phyloP scores from a whole-genome alignment of 129 eudicot species.

The Saussurea involucrata region DNA sequence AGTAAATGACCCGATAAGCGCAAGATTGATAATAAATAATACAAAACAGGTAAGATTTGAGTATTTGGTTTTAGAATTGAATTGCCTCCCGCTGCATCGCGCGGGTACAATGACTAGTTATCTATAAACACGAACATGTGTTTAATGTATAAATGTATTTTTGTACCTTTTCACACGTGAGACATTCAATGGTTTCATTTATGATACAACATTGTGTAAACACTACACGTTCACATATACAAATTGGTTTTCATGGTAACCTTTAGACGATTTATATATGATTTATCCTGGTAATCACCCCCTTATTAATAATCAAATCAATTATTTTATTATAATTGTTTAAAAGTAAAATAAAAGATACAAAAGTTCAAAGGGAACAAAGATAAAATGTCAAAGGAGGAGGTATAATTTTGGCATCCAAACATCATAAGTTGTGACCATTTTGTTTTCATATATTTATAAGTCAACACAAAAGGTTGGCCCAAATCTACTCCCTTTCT shows the following conservation, averaged over 20 bases:
- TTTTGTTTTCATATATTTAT: slow-evolving; percentile 3
- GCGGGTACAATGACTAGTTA: no score
- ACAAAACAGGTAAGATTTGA: no score
- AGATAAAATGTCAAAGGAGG: background rate
- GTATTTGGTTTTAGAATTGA: no score
- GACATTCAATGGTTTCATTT: background rate
- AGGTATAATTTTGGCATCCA: background rate
- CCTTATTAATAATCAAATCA: background rate
- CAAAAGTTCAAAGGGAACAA: background rate
- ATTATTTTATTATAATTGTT: background rate
- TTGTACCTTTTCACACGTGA: background rate
- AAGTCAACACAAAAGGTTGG: slow-evolving; percentile 22
- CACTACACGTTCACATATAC: background rate
- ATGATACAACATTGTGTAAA: background rate
- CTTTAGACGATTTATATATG: background rate
- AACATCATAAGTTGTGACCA: slow-evolving; percentile 4
- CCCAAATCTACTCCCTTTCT: slow-evolving; percentile 13
- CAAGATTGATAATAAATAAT: no score
- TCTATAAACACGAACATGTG: background rate
- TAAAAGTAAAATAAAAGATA: background rate
- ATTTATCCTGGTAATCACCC: no score
- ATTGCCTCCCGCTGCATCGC: no score
- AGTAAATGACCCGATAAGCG: no score
- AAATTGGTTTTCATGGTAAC: background rate
- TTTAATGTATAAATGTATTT: background rate